A percentile compares a stretch with the other conserved stretches of the same genome.
Evolutionary conservation across 2,329 filamentous ascomycete species (phyloP).

Genomic region (Chrysoporthe austroafricana): DNA sequence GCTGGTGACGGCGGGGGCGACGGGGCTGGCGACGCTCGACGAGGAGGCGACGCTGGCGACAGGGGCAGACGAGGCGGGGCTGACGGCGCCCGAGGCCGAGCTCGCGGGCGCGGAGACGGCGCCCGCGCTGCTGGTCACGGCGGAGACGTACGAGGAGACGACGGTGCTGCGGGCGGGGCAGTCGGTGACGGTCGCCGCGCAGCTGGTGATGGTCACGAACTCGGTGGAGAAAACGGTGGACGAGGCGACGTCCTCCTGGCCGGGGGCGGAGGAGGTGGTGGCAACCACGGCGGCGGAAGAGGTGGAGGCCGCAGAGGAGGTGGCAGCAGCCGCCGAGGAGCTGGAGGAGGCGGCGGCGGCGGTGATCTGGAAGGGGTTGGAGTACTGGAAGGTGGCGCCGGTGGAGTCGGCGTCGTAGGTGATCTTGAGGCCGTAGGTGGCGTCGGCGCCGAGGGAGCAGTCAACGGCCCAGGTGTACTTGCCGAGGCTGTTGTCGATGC

Average conservation of each 20-base stretch:
- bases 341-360: conserved; percentile 31
- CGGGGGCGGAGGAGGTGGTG: conserved; percentile 49
- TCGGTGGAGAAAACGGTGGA: conserved; percentile 61
- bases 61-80: conserved; percentile 50
- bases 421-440: conserved; percentile 63
- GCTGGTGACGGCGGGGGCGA: conserved; percentile 35
- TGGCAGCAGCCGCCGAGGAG: conserved; percentile 27
- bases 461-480: conserved; percentile 57
- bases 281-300: conserved; percentile 31
- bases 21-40: conserved; percentile 31
- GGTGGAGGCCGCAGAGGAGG: conserved; percentile 26
- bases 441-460: conserved; percentile 47
- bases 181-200: conserved; percentile 56
- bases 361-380: conserved; percentile 62
- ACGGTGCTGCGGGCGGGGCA: conserved; percentile 46
- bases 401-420: conserved; percentile 47
- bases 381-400: conserved; percentile 61
- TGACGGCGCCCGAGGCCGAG: conserved; percentile 43
- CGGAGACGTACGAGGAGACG: conserved; percentile 45
- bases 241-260: conserved; percentile 29
- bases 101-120: not conserved
- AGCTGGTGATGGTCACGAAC: conserved; percentile 65
- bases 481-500: conserved; percentile 49
- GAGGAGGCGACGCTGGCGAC: not conserved
- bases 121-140: conserved; percentile 52